Conservation (phyloP, 2,329 filamentous ascomycete species). For the Simplicillium sp. region DNA sequence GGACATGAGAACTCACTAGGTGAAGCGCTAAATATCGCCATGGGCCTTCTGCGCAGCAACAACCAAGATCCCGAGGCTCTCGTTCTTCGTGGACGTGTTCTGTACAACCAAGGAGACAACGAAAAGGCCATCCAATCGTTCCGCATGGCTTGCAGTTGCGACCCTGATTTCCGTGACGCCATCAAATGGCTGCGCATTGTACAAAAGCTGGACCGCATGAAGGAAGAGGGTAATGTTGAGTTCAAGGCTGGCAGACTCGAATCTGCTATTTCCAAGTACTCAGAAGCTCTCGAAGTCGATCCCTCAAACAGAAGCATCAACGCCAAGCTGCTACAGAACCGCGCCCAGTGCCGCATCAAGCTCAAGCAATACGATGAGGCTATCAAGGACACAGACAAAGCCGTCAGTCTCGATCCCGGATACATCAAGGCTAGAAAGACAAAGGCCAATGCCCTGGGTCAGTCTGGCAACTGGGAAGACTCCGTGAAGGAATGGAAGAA, state of each 20-base stretch:
- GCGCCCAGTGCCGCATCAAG: conserved; percentile 74
- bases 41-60: conserved; percentile 76
- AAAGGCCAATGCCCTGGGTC: conserved; percentile 80
- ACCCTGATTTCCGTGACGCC: conserved; percentile 84
- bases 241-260: conserved; percentile 82
- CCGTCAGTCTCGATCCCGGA: conserved; percentile 69
- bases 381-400: conserved; percentile 76
- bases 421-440: conserved; percentile 92
- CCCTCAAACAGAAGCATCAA: conserved; percentile 85
- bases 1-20: conserved; percentile 80
- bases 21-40: conserved; percentile 87
- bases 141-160: conserved; percentile 77
- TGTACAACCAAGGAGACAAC: conserved; percentile 90
- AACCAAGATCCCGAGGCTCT: conserved; percentile 89
- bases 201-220: conserved; percentile 85
- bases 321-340: conserved; percentile 88
- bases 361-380: conserved; percentile 77
- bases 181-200: conserved; percentile 83
- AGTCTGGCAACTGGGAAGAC: conserved; percentile 85
- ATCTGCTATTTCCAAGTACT: conserved; percentile 76
- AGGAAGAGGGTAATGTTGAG: conserved; percentile 82
- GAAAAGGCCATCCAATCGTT: conserved; percentile 91
- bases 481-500: conserved; percentile 82
- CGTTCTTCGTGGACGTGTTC: conserved; percentile 74
- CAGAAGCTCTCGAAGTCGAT: conserved; percentile 74